phyloP scores from a whole-genome alignment of 2,329 filamentous ascomycete species.

The Curvularia hawaiiensis region DNA sequence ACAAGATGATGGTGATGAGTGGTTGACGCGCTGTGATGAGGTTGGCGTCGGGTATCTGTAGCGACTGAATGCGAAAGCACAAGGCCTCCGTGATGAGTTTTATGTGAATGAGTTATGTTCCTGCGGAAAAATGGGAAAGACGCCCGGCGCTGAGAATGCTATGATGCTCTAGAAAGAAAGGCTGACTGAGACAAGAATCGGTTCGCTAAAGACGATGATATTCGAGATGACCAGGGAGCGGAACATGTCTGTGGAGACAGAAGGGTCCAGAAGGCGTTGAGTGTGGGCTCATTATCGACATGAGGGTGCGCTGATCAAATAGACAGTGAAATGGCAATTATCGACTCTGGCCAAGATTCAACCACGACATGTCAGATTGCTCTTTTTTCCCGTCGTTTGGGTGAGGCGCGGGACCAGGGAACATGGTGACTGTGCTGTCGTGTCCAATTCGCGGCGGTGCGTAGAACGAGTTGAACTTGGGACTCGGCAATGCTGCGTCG shows the following conservation, averaged over 20 bases:
- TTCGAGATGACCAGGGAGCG: constrained; percentile 18
- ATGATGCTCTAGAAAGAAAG: constrained; percentile 32
- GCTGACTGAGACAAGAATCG: constrained; percentile 19
- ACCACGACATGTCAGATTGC: constrained; percentile 75
- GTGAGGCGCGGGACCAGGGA: constrained; percentile 29
- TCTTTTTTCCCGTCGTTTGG: constrained; percentile 27
- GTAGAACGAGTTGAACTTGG: constrained; percentile 58
- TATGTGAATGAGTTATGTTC: neutral
- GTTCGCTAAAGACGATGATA: constrained; percentile 31
- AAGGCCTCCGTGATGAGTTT: constrained; percentile 19
- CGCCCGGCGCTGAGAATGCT: constrained; percentile 40
- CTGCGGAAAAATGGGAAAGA: constrained; percentile 12
- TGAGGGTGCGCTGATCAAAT: constrained; percentile 1
- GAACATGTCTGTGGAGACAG: constrained; percentile 14
- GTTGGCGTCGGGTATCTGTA: constrained; percentile 46
- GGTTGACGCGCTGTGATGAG: constrained; percentile 14
- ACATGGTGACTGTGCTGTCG: constrained; percentile 57
- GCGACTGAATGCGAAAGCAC: constrained; percentile 37
- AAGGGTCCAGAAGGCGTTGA: constrained; percentile 7
- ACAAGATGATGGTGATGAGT: neutral
- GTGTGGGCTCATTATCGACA: constrained; percentile 14
- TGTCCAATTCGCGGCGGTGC: constrained; percentile 57
- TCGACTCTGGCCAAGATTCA: constrained; percentile 66
- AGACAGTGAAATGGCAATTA: constrained; percentile 12
- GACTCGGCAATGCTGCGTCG: constrained; percentile 43